These are phyloP conservation scores for Fusarium stilboides DNA, from an alignment of 2,329 filamentous ascomycete genomes.

Conservation along the genomic window DNA sequence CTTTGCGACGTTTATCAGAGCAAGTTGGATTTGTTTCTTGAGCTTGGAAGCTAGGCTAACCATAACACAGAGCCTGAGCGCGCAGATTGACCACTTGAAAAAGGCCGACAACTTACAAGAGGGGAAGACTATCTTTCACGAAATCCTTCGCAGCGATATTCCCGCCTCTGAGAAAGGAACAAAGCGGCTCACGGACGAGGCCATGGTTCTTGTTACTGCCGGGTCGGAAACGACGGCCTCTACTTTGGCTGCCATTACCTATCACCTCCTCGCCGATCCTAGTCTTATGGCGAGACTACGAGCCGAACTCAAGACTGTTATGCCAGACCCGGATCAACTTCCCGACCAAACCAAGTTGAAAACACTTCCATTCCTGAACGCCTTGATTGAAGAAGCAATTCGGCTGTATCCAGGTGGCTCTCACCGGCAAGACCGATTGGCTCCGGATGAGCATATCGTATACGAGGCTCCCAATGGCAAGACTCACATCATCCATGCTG, in stretches of 20 bases:
- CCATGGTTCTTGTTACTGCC: constrained; percentile 53
- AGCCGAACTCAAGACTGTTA: constrained; percentile 51
- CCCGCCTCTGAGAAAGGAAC: constrained; percentile 53
- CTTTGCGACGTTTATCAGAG: constrained; percentile 18
- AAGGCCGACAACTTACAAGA: constrained; percentile 15
- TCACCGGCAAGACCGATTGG: constrained; percentile 50
- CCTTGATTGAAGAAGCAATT: constrained; percentile 57
- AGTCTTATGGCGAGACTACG: constrained; percentile 50
- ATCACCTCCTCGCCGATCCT: constrained; percentile 55
- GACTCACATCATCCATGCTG: constrained; percentile 51
- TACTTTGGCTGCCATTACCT: constrained; percentile 54
- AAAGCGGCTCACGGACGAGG: constrained; percentile 54
- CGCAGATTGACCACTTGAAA: constrained; percentile 26
- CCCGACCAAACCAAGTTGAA: constrained; percentile 49
- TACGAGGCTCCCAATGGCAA: constrained; percentile 44
- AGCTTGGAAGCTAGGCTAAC: not conserved
- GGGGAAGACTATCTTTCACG: constrained; percentile 52
- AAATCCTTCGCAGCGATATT: constrained; percentile 51
- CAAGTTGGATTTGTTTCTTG: not conserved
- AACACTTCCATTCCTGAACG: constrained; percentile 57
- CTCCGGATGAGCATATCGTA: constrained; percentile 50
- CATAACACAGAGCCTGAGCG: constrained; percentile 10
- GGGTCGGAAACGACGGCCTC: constrained; percentile 58
- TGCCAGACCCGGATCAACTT: constrained; percentile 18
- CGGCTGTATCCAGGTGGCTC: constrained; percentile 59